Percentiles rank a stretch among this genome's conserved stretches.
Evolutionary conservation across 2,329 filamentous ascomycete genomes (phyloP).

Genomic region (Fusarium sp.): DNA sequence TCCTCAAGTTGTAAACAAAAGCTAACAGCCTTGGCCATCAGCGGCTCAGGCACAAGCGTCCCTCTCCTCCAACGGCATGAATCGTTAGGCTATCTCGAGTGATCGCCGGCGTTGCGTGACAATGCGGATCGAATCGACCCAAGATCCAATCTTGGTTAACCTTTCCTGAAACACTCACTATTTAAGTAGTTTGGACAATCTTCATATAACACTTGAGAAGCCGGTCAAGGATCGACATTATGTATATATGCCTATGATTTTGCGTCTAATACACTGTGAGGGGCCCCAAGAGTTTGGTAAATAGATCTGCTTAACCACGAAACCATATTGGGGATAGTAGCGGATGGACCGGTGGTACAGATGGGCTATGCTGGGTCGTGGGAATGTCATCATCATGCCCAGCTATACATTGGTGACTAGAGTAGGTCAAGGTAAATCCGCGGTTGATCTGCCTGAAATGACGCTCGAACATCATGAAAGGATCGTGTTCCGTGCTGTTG

Average conservation of each 20-base stretch:
- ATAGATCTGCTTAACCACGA: constrained; percentile 10
- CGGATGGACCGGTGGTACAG: constrained; percentile 1
- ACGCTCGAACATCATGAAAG: neutral
- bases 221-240: constrained; percentile 16
- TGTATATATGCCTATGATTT: constrained; percentile 17
- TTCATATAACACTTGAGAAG: constrained; percentile 21
- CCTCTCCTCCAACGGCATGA: constrained; percentile 6
- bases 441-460: neutral
- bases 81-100: neutral
- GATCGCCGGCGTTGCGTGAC: neutral
- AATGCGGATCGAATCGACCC: neutral
- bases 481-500: too few relatives aligned
- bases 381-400: neutral
- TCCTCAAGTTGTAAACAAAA: neutral
- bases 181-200: constrained; percentile 18
- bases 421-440: neutral
- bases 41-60: neutral
- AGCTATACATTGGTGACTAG: neutral
- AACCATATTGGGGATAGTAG: constrained; percentile 13
- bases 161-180: constrained; percentile 18
- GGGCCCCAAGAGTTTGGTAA: constrained; percentile 4
- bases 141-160: constrained; percentile 20
- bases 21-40: neutral
- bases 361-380: neutral
- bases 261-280: constrained; percentile 31